These are phyloP conservation scores for Zymoseptoria passerinii DNA, from an alignment of 2,329 filamentous ascomycete genomes.

Conservation along the genomic window DNA sequence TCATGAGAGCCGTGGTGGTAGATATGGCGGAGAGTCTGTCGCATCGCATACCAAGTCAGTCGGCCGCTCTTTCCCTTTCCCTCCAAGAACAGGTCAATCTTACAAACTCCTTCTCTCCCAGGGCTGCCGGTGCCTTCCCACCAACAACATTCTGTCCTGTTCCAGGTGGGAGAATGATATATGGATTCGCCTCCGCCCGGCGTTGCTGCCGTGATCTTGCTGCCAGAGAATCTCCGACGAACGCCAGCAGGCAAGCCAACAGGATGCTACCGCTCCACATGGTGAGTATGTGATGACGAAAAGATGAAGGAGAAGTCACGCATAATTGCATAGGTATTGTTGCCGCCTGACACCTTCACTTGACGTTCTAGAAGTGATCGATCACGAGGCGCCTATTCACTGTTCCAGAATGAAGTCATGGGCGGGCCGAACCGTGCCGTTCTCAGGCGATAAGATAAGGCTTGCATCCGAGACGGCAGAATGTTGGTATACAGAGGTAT, in stretches of 20 bases:
- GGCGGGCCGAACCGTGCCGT: neutral
- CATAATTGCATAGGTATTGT: neutral
- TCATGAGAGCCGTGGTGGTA: conserved; percentile 82
- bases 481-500: too few relatives aligned
- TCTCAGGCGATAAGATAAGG: neutral
- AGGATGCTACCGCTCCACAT: conserved; percentile 18
- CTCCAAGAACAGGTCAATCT: conserved; percentile 2
- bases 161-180: conserved; percentile 19
- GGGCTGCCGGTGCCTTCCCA: conserved; percentile 7
- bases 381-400: neutral
- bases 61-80: neutral
- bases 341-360: neutral
- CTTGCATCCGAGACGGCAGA: too few relatives aligned
- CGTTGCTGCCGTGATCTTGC: conserved; percentile 11
- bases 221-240: conserved; percentile 3
- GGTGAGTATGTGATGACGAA: conserved; percentile 2
- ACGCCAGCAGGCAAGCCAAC: conserved; percentile 14
- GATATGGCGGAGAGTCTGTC: conserved; percentile 68
- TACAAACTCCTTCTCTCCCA: conserved; percentile 26
- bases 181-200: conserved; percentile 14
- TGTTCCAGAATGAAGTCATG: neutral
- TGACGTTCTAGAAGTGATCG: neutral
- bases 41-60: neutral
- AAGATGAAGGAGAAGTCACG: neutral
- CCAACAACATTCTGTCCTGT: conserved; percentile 3